Conservation (phyloP, 345 rosid genomes). For the Pugionium cornutum region DNA sequence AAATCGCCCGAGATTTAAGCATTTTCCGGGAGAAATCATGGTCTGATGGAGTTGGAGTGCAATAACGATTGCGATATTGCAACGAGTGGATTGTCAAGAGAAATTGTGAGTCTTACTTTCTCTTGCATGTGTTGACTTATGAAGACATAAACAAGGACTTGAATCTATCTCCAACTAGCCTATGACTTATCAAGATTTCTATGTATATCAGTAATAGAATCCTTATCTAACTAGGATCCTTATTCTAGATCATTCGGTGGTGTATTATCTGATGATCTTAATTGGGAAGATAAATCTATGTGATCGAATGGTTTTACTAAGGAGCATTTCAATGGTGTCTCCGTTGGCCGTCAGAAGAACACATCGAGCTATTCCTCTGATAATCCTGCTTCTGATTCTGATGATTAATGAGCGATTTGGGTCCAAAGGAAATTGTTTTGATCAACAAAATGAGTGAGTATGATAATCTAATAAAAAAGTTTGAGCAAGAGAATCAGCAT, state of each 20-base stretch:
- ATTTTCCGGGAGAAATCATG: constrained; percentile 40
- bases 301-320: constrained; percentile 91
- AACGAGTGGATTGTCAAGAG: constrained; percentile 27
- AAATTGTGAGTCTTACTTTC: too few species aligned
- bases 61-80: constrained; percentile 45
- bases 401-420: constrained; percentile 27
- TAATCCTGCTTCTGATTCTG: constrained; percentile 12
- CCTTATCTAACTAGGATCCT: too few species aligned
- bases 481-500: constrained; percentile 49
- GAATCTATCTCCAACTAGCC: too few species aligned
- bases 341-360: constrained; percentile 43
- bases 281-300: constrained; percentile 74
- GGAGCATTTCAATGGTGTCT: constrained; percentile 85
- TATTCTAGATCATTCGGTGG: constrained; percentile 29
- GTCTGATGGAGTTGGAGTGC: constrained; percentile 36
- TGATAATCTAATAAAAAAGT: constrained; percentile 50
- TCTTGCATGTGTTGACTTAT: too few species aligned
- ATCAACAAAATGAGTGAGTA: constrained; percentile 49
- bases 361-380: too few species aligned
- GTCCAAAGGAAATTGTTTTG: constrained; percentile 34
- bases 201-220: too few species aligned
- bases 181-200: too few species aligned
- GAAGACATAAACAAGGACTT: too few species aligned
- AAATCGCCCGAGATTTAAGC: constrained; percentile 12
- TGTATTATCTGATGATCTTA: constrained; percentile 48